phyloP scores from a whole-genome alignment of 805 yeast genomes.

The Saccharomycopsis sp. region DNA sequence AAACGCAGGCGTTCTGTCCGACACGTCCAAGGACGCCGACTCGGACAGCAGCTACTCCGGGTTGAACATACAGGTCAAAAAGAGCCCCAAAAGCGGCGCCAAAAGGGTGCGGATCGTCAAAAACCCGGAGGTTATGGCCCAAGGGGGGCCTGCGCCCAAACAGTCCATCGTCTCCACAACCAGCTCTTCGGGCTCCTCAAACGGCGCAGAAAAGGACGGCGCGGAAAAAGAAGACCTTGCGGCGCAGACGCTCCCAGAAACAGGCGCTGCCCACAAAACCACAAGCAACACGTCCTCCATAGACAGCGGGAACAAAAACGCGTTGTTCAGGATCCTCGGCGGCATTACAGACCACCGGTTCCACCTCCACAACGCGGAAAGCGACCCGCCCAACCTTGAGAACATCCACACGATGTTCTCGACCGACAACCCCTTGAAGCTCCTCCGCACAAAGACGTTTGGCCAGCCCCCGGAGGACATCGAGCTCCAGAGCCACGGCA shows the following conservation, averaged over 20 bases:
- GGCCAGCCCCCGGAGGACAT: not conserved
- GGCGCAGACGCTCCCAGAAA: not conserved
- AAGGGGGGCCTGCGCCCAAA: too few relatives aligned
- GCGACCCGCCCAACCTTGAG: not conserved
- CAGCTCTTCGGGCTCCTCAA: not conserved
- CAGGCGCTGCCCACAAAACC: not conserved
- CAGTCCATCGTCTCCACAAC: not conserved
- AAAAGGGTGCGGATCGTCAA: not conserved
- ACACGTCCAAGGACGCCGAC: constrained; percentile 3
- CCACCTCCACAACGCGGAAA: not conserved
- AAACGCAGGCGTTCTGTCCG: constrained; percentile 1
- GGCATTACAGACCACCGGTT: not conserved
- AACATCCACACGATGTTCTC: not conserved
- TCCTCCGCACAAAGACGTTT: not conserved
- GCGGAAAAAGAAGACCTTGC: not conserved
- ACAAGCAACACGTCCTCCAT: not conserved
- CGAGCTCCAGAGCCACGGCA: not conserved
- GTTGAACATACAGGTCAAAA: not conserved
- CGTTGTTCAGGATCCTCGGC: not conserved
- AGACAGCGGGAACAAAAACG: not conserved
- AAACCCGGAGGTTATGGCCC: not conserved
- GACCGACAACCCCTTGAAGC: not conserved
- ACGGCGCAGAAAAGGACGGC: not conserved
- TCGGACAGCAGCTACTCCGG: not conserved
- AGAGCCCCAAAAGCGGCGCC: not conserved